Evolutionary conservation across 2,329 filamentous ascomycete genomes (phyloP).

Genomic region (Phialemoniopsis sp.): DNA sequence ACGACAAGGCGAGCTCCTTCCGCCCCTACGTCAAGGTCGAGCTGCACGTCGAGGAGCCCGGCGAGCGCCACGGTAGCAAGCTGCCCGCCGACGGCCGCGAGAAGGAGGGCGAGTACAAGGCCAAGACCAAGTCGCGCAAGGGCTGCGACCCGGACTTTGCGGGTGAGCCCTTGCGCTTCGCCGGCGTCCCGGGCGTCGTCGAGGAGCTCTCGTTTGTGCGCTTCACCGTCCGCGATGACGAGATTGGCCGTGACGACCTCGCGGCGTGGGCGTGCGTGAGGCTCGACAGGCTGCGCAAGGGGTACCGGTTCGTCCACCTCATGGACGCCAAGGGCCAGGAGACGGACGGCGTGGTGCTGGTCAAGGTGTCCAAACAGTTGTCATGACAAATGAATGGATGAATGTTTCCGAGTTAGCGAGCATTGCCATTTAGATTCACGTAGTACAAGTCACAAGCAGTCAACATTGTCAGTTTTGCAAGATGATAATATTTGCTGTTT

Average conservation of each 20-base stretch:
- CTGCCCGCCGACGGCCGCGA: constrained; percentile 37
- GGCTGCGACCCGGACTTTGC: constrained; percentile 62
- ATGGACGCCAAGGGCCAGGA: constrained; percentile 63
- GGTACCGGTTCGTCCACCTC: constrained; percentile 75
- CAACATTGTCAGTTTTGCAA: too few species aligned
- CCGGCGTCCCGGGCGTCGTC: constrained; percentile 50
- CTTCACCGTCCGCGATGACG: constrained; percentile 86
- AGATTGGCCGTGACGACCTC: constrained; percentile 72
- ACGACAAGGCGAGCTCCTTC: constrained; percentile 52
- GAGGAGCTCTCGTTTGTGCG: constrained; percentile 70
- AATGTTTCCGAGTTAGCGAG: too few species aligned
- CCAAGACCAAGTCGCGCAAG: constrained; percentile 49
- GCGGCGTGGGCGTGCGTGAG: constrained; percentile 87
- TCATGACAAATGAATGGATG: constrained; percentile 5
- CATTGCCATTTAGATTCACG: too few species aligned
- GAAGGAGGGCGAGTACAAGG: constrained; percentile 52
- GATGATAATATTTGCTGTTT: too few species aligned
- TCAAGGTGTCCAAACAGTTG: constrained; percentile 65
- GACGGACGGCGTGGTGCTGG: constrained; percentile 66
- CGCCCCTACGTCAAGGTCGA: constrained; percentile 81
- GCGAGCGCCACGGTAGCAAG: constrained; percentile 38
- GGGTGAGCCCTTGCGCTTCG: constrained; percentile 54
- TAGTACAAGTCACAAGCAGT: too few species aligned
- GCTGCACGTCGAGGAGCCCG: constrained; percentile 71
- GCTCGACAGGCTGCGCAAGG: constrained; percentile 72